A percentile compares a stretch with the other conserved stretches of the same genome.
Conservation (phyloP, 1,284 basidiomycete genomes). For the Porogramme epimiltina region DNA sequence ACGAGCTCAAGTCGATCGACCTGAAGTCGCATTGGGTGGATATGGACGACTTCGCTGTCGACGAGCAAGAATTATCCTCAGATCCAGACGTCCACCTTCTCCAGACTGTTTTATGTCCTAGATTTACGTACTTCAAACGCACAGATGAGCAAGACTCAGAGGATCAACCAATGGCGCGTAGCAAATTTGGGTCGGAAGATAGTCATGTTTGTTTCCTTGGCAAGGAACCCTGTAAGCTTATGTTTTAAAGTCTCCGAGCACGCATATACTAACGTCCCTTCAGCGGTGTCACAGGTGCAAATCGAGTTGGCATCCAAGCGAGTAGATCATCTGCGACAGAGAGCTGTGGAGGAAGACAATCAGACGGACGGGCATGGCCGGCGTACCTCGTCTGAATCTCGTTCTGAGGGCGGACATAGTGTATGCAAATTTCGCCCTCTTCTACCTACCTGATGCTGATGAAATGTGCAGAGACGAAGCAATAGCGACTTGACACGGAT, state of each 20-base stretch:
- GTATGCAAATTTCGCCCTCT: no score
- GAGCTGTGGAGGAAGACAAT: constrained; percentile 15
- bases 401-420: no score
- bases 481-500: constrained; percentile 43
- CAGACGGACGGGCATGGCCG: neutral
- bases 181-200: constrained; percentile 88
- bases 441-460: no score
- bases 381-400: neutral
- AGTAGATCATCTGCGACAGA: constrained; percentile 46
- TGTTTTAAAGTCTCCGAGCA: neutral
- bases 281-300: constrained; percentile 74
- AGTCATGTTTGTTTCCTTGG: constrained; percentile 88
- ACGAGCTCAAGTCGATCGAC: constrained; percentile 42
- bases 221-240: constrained; percentile 64
- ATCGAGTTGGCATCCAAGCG: constrained; percentile 63
- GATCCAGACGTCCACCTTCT: constrained; percentile 71
- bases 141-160: constrained; percentile 35
- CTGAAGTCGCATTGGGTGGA: constrained; percentile 72
- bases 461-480: constrained; percentile 10
- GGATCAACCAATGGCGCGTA: constrained; percentile 44
- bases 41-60: constrained; percentile 77
- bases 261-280: neutral
- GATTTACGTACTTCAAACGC: constrained; percentile 84
- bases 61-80: constrained; percentile 69
- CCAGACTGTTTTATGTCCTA: constrained; percentile 77